Conservation (phyloP, 805 yeast genomes). For the Candida multigemmis region DNA sequence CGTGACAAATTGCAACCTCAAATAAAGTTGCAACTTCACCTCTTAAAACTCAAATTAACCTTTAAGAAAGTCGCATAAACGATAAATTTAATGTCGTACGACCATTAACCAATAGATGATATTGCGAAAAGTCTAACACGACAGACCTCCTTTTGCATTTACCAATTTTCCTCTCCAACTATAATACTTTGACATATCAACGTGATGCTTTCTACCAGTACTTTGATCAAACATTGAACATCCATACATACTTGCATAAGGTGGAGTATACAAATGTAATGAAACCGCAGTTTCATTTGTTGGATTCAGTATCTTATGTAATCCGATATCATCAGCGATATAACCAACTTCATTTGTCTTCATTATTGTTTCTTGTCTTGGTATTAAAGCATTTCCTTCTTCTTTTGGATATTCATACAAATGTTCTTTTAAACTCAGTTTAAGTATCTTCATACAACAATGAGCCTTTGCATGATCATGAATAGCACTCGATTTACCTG, state of each 20-base stretch:
- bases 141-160: slow-evolving; percentile 12
- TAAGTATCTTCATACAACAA: slow-evolving; percentile 62
- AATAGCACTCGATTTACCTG: slow-evolving; percentile 52
- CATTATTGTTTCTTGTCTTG: slow-evolving; percentile 17
- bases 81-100: too few relatives aligned
- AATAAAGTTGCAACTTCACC: too few relatives aligned
- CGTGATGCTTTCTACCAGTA: slow-evolving; percentile 43
- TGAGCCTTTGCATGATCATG: slow-evolving; percentile 76
- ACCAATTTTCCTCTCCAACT: slow-evolving; percentile 48
- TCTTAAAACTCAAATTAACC: too few relatives aligned
- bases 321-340: slow-evolving; percentile 57
- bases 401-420: slow-evolving; percentile 42
- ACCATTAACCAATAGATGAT: too few relatives aligned
- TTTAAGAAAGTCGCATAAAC: too few relatives aligned
- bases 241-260: slow-evolving; percentile 57
- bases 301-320: slow-evolving; percentile 54
- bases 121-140: too few relatives aligned
- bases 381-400: slow-evolving; percentile 14
- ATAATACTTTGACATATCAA: slow-evolving; percentile 50
- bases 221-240: slow-evolving; percentile 41
- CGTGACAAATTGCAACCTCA: too few relatives aligned
- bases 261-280: slow-evolving; percentile 69
- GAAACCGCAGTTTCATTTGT: slow-evolving; percentile 40
- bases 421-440: slow-evolving; percentile 50
- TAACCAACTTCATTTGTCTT: slow-evolving; percentile 45